Evolutionary conservation across 352 stramenopile species (phyloP), one percentile per base, ranked within the genome.

Genomic region (Globisporangium megalacanthum): DNA sequence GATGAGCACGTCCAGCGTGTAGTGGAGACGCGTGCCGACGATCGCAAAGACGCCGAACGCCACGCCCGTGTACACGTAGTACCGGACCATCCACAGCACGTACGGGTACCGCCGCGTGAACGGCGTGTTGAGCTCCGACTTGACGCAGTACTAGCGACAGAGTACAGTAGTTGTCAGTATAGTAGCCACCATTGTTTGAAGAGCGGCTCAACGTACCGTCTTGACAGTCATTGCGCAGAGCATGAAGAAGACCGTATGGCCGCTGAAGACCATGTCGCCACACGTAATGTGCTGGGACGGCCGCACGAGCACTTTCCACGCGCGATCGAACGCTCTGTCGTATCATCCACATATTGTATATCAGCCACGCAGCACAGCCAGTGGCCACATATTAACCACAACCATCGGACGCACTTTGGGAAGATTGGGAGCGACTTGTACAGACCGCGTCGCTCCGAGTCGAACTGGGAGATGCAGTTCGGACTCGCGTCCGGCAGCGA

Each of bases 191-290:
- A 13, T 29, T 29, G 25, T 4, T 4, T 4, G 25, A 29, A 29
- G 25, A 29, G 25, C 25, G 25, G 4, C 25, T 4, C 25, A 15
- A 41, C 56, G 49, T 39, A 94, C 84, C 70, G 79, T 86, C 62
- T 75, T 78, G 52, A 89, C 79, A 33, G 89, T 78, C 77, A 91
- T 92, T 52, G 71, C 74, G 61, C 80, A 92, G 45, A 94, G 76
- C 68, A 92, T 79, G 41, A 94, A 69, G 67, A 93, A 94, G 14
- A 94, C 85, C 6, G 80, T 79, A 64, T 94, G 85, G 37, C 85
- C 85, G 61, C 85, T 94, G 67, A 94, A 94, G 67, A 94, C 78
- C 85, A 94, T 94, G 53, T 94, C 85, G 61, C 85, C 85, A 60
- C 85, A 94, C 13, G 85, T 94, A 60, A 94, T 94, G 67, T 94